These are phyloP conservation scores for Phaeotremella skinneri DNA, from an alignment of 768 basidiomycete genomes.

Conservation along the genomic window DNA sequence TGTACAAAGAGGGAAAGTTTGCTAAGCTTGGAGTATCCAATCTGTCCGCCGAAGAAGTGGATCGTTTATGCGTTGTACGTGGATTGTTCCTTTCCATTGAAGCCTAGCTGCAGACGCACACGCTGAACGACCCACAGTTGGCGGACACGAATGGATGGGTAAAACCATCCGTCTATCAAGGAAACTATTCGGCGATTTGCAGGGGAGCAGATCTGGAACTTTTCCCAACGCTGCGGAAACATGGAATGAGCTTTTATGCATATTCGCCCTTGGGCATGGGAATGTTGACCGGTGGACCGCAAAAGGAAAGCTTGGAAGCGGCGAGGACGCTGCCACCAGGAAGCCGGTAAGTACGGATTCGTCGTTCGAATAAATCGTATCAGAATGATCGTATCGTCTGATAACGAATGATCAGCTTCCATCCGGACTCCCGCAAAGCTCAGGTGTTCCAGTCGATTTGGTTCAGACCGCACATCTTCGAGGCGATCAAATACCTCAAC, in stretches of 20 bases:
- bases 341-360: not conserved
- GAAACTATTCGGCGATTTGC: not conserved
- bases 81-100: not conserved
- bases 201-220: conserved; percentile 1
- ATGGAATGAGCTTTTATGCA: conserved; percentile 2
- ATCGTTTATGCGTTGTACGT: not conserved
- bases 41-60: not conserved
- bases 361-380: not conserved
- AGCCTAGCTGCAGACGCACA: not conserved
- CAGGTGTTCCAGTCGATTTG: not conserved
- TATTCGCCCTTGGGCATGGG: conserved; percentile 1
- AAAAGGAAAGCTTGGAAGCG: not conserved
- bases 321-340: not conserved
- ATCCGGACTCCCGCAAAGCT: not conserved
- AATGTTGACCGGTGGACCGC: not conserved
- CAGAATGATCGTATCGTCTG: not conserved
- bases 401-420: not conserved
- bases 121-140: not conserved
- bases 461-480: conserved; percentile 3
- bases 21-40: not conserved
- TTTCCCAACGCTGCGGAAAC: not conserved
- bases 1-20: not conserved
- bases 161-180: not conserved
- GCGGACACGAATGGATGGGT: conserved; percentile 2
- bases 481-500: conserved; percentile 1